Base-by-base conservation (phyloP, 169 alveolate species). In the Sarcocystis neurona region DNA sequence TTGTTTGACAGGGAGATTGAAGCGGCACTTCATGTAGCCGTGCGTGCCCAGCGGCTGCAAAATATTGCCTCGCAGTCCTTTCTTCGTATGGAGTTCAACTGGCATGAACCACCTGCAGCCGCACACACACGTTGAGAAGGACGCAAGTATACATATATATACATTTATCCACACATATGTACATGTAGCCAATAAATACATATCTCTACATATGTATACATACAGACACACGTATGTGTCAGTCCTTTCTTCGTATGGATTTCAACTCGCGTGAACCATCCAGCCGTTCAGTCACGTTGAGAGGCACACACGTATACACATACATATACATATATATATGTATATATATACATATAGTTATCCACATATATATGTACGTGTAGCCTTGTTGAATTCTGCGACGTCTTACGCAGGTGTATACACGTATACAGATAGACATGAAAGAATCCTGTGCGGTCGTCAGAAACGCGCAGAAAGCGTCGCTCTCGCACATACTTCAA, bases 31-130 rank as follows among this genome's bases (percentile, higher is more conserved):
- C 99, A 99, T 98, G 94, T 97, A 95, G 39, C 99, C 99, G 93
- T 99, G 99, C 27, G 99, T 98, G n/a, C 99, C 99, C 89, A 99
- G 94, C 46, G 99, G 96, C 93, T 97, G 99, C 84, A 92, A 93
- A 74, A 99, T 99, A 90, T 97, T 96, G 60, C 99, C 99, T 91
- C 99, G 96, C 56, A 98, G 96, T 34, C 99, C 99, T 66, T 95
- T 95, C 95, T 98, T 98, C 41, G 99, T 98, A 80, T 95, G 96
- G 74, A 99, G 97, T 95, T 98, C 99, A 0, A 98, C 98, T 0
- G 99, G 99, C 90, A 97, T 96, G 94, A 98, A 99, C 95, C 96
- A 95, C 77, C 96, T 94, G 91, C 37, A 48, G 30, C 4, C 32
- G 50, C n/a, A 78, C 91, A 58, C 63, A 32, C 15, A 47, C 20